Evolutionary conservation across 106 monocot genomes (phyloP), one percentile per base, ranked within the genome.

Genomic region (Amphibolis antarctica): DNA sequence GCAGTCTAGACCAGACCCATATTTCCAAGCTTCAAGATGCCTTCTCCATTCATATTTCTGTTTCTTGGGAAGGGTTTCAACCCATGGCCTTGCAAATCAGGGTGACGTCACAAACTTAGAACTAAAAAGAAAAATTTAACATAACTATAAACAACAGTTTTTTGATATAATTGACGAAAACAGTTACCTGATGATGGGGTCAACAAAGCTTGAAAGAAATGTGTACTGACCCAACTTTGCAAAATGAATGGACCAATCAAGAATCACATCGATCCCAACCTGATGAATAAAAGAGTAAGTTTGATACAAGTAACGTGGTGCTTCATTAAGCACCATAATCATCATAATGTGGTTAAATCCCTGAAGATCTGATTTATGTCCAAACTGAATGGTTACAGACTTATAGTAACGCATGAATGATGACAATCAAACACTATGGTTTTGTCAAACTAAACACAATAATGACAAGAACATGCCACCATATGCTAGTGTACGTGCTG

Each of bases 1-100:
- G 69, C 85, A 93, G 72, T 93, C 88, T 51, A 93, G 75, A 53
- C 94, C 89, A 63, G 94, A 66, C 65, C 94, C 88, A 78, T 94
- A 94, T 69, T 82, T 85, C 89, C 94, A 94, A 62, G 86, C 94
- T 77, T 94, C 94, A 15, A 94, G 69, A 62, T 57, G 66, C 9
- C 86, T 67, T 46, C 66, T 83, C 82, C 83, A 82, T 43, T 73
- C 65, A 54, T 78, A 89, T 69, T 66, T 84, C 50, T 78, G 59
- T 77, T 74, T 86, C 65, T 56, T 31, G 31, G 83, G 61, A 51
- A 94, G 82, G 14, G 44, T 69, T 70, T 81, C 74, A 30, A 89
- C 75, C 79, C 71, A 86, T 63, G 86, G 75, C 75, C 94, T 93
- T 66, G 29, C 9, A 28, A 3, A 57, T 49, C 26, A 66, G 55